phyloP scores from a whole-genome alignment of 2,329 filamentous ascomycete species.

The Aspergillus cejpii region DNA sequence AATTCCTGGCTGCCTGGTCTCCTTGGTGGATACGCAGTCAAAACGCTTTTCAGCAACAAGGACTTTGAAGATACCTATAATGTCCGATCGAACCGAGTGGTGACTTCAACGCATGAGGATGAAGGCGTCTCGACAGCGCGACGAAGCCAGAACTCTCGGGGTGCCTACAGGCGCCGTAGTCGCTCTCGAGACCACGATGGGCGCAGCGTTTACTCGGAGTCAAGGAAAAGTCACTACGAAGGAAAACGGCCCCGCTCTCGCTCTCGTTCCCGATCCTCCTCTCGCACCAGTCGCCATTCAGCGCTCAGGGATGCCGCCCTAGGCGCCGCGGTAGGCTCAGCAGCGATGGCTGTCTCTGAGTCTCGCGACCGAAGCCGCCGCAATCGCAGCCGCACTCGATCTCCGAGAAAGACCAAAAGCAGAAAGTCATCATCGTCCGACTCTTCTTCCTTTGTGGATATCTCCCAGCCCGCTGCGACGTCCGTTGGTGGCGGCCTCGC shows the following conservation, averaged over 20 bases:
- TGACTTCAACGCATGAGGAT: constrained; percentile 26
- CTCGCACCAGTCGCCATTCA: constrained; percentile 23
- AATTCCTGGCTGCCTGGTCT: constrained; percentile 50
- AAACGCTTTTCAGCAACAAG: constrained; percentile 48
- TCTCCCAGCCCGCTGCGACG: constrained; percentile 51
- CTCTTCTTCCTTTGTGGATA: constrained; percentile 58
- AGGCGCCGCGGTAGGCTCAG: constrained; percentile 34
- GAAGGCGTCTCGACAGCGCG: constrained; percentile 24
- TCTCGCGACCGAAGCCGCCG: constrained; percentile 16
- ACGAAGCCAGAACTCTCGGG: constrained; percentile 43
- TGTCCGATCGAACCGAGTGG: constrained; percentile 47
- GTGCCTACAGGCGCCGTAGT: constrained; percentile 28
- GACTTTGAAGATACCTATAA: constrained; percentile 58
- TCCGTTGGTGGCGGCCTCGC: constrained; percentile 50
- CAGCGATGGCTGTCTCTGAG: constrained; percentile 23
- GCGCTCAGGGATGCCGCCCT: constrained; percentile 31
- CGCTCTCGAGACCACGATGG: constrained; percentile 34
- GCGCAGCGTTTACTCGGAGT: constrained; percentile 24
- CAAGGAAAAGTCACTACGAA: constrained; percentile 14
- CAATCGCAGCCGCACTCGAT: constrained; percentile 30
- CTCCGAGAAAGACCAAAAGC: constrained; percentile 27
- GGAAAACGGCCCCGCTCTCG: constrained; percentile 29
- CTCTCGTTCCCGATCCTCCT: constrained; percentile 39
- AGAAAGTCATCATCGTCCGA: constrained; percentile 47
- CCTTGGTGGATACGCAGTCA: constrained; percentile 50